Conservation (phyloP, 352 stramenopile species). For the Phytophthora kernoviae region DNA sequence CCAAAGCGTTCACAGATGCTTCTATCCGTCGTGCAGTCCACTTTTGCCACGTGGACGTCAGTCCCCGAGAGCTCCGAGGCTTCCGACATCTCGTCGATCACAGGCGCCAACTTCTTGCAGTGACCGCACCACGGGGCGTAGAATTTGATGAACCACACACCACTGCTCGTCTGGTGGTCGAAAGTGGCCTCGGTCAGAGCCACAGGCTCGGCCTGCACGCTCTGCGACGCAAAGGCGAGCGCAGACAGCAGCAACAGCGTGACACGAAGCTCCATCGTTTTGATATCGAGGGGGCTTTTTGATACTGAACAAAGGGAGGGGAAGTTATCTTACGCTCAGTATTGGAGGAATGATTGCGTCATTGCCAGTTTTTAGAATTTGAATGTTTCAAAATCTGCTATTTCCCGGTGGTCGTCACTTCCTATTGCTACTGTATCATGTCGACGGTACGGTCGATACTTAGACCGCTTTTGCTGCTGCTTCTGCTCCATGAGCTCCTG, state of each 20-base stretch:
- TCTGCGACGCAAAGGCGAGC: constrained; percentile 30
- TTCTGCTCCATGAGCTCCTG: constrained; percentile 28
- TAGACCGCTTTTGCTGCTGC: constrained; percentile 10
- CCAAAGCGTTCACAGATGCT: constrained; percentile 82
- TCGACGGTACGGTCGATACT: constrained; percentile 1
- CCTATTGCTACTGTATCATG: constrained; percentile 2
- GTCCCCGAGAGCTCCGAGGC: constrained; percentile 36
- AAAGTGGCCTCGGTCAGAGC: constrained; percentile 59
- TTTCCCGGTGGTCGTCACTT: constrained; percentile 1
- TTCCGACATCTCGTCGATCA: constrained; percentile 62
- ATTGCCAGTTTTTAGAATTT: not conserved
- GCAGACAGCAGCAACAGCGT: constrained; percentile 21
- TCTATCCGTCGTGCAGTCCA: constrained; percentile 80
- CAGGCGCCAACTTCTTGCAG: constrained; percentile 79
- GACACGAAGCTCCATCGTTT: constrained; percentile 34
- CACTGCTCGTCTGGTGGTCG: constrained; percentile 53
- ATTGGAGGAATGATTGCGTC: too few relatives aligned
- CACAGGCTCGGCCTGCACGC: constrained; percentile 30
- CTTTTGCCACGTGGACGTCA: constrained; percentile 64
- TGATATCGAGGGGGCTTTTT: too few relatives aligned
- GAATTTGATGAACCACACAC: constrained; percentile 85
- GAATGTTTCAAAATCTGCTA: not conserved
- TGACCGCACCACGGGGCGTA: constrained; percentile 87
- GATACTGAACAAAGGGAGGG: not conserved
- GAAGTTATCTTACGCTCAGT: too few relatives aligned